Evolutionary conservation across 2,329 filamentous ascomycete species (phyloP), one percentile per base, ranked within the genome.

Genomic region (Penicillium sp.): DNA sequence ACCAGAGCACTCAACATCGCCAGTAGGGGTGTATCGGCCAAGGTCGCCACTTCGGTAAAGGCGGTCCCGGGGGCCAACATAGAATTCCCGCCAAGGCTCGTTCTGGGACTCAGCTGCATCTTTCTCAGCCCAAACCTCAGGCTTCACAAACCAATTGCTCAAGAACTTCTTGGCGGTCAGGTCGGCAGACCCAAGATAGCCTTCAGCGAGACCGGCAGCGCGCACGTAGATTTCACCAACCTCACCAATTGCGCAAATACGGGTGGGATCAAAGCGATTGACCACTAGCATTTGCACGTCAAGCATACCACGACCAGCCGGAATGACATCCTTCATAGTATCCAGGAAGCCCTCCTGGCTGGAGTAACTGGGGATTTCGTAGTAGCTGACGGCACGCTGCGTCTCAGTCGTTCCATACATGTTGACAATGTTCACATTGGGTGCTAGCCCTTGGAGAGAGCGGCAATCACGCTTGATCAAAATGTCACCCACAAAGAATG

Each of bases 391-490:
- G 2, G 82, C 79, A 50, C 87, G 72, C 56, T 84, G 79, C 0
- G 84, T 90, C 62, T 95, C 88, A 0, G 88, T 95, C 0, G 87
- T 87, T 28, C 89, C 88, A 57, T 88, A 93, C 79, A 90, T 84
- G 65, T 89, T 90, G 48, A 87, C 74, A 44, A 94, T 88, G 45
- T 74, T 74, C 42, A 79, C 79, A 46, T 90, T 89, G 0, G 76
- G 72, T 0, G 84, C 89, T 25, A 95, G 73, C 30, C 78, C 73
- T 41, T 85, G 84, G n/a, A 96, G 70, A 15, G 76, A 74, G 28
- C 74, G 73, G 64, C 86, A 93, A 54, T 96, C 90, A 56, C 80
- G 76, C 58, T 81, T 94, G 46, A 87, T 93, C 32, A 96, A 65
- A 22, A 95, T 72, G 57, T 96, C 90, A 20, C 92, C 92, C 1